Evolutionary conservation across 345 rosid genomes (phyloP), one percentile per base, ranked within the genome.

Genomic region (Kernera saxatilis): DNA sequence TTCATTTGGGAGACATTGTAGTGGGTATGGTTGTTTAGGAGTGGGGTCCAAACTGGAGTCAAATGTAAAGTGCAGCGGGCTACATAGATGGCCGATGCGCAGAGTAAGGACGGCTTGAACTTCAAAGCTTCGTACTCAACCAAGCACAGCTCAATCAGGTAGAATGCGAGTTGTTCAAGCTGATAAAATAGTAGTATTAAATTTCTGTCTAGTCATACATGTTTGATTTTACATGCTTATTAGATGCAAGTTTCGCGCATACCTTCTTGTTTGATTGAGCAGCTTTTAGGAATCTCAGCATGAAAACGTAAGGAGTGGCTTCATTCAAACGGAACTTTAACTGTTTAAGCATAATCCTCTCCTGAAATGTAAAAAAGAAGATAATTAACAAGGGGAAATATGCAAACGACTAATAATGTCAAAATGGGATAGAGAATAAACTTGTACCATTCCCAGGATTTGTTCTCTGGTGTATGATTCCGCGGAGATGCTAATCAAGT

Each of bases 271-370:
- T 88, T 29, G 97, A 83, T 70, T 78, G 88, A 74, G 99, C 95
- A 81, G 95, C 97, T 84, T 89, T 94, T 33, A 94, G 87, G 79
- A 94, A 94, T 75, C 96, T 86, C 68, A 91, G 72, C 97, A 89
- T 84, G 86, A 94, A 94, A 69, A 91, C 96, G 67, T 94, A 91
- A 4, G 94, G 85, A 35, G 99, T 91, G 29, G 99, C 92, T 23
- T 75, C 70, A 78, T 94, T 94, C 39, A 94, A 81, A 60, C 97
- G 95, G 55, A 91, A 94, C 75, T 88, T 89, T 83, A 94, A 72
- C 69, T 72, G 77, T 80, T 82, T 86, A 19, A 94, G 90, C 64
- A 94, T 76, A 15, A 79, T 77, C 77, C 87, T 91, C 82, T 94
- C 99, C 95, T 94, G 84, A 55, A 76, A 79, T n/a, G 53, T 1